phyloP scores from a whole-genome alignment of 108 stramenopile genomes.

The Nannochloropsis salina region DNA sequence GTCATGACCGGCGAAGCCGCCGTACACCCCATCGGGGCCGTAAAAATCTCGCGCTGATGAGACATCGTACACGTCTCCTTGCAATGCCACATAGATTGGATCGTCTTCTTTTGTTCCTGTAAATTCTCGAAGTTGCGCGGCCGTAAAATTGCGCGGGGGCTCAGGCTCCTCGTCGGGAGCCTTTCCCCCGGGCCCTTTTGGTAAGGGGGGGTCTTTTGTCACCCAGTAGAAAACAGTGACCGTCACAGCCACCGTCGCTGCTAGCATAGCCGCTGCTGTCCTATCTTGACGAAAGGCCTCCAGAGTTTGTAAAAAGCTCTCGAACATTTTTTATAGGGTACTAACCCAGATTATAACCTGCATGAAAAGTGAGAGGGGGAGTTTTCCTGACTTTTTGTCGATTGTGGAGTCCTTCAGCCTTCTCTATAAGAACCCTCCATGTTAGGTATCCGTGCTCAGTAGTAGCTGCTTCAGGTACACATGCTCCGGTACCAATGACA shows the following conservation, averaged over 20 bases:
- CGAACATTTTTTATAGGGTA: not conserved
- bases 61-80: slow-evolving; percentile 87
- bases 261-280: not conserved
- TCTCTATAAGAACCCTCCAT: too few relatives aligned
- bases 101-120: slow-evolving; percentile 60
- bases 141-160: slow-evolving; percentile 38
- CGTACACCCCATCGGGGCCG: slow-evolving; percentile 83
- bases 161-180: slow-evolving; percentile 21
- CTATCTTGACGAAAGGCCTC: not conserved
- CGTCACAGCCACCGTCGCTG: not conserved
- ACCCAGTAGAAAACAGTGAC: not conserved
- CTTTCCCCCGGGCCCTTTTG: slow-evolving; percentile 14
- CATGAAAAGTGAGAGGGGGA: too few relatives aligned
- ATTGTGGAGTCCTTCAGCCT: too few relatives aligned
- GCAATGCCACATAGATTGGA: slow-evolving; percentile 78
- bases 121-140: slow-evolving; percentile 35
- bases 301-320: not conserved
- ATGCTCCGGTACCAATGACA: too few relatives aligned
- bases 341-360: not conserved
- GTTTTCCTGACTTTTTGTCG: too few relatives aligned
- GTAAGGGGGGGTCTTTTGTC: slow-evolving; percentile 1
- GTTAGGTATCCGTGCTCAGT: too few relatives aligned
- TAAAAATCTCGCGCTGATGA: slow-evolving; percentile 79
- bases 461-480: too few relatives aligned
- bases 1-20: slow-evolving; percentile 87